Conservation (phyloP, 2,329 filamentous ascomycete genomes). For the Sclerotinia nivalis region DNA sequence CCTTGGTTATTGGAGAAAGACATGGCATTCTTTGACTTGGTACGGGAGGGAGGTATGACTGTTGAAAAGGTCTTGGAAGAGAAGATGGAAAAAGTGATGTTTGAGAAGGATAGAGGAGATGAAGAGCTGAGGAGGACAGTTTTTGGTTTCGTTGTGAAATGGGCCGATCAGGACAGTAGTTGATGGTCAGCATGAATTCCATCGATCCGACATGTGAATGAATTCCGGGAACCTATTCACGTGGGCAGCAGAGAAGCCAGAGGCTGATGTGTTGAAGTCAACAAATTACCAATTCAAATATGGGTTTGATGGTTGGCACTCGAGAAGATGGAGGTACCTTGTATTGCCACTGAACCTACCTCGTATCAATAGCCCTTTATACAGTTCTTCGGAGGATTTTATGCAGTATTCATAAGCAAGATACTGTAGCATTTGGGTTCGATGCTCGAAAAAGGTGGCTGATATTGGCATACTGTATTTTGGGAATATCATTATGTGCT, state of each 20-base stretch:
- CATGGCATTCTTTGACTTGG: slow-evolving; percentile 80
- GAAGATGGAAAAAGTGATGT: slow-evolving; percentile 82
- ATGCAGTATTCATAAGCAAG: not conserved
- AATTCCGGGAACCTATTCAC: not conserved
- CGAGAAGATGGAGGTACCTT: not conserved
- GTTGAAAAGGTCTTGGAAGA: slow-evolving; percentile 82
- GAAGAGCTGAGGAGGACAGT: slow-evolving; percentile 79
- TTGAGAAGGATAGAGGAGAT: slow-evolving; percentile 85
- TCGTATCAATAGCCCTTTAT: not conserved
- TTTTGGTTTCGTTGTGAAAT: slow-evolving; percentile 40
- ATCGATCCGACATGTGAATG: not conserved
- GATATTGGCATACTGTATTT: too few species aligned
- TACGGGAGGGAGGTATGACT: slow-evolving; percentile 66
- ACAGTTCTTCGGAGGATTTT: not conserved
- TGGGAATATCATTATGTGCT: too few species aligned
- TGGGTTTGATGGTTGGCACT: not conserved
- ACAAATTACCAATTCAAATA: not conserved
- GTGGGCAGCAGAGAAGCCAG: not conserved
- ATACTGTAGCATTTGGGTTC: not conserved
- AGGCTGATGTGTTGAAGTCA: not conserved
- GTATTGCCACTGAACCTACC: not conserved
- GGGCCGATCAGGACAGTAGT: slow-evolving; percentile 25
- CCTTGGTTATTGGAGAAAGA: slow-evolving; percentile 88
- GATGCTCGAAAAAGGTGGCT: too few species aligned
- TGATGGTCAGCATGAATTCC: not conserved